Evolutionary conservation across 1,284 basidiomycete species (phyloP).

Genomic region (Trametes polyzona): DNA sequence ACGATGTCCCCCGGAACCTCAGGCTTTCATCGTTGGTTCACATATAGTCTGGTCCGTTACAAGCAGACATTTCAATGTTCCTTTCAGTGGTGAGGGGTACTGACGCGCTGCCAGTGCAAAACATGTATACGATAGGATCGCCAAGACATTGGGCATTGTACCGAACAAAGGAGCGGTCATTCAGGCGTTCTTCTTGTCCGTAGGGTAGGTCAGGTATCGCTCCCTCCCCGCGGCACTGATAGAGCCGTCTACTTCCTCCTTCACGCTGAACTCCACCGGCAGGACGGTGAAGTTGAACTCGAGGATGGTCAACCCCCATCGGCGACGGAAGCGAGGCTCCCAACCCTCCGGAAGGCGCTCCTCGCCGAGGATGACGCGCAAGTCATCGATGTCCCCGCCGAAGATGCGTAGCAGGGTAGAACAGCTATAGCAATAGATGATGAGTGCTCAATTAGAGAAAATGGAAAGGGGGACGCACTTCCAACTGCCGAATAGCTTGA

Average conservation of each 20-base stretch:
- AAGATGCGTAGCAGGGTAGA: slow-evolving; percentile 63
- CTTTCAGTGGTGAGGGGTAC: too few species aligned
- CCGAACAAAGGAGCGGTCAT: neutral
- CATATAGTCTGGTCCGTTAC: too few species aligned
- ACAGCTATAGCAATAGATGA: slow-evolving; percentile 40
- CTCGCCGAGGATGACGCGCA: slow-evolving; percentile 58
- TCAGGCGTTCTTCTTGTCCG: neutral
- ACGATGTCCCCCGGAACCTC: too few species aligned
- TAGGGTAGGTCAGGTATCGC: neutral
- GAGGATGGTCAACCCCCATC: slow-evolving; percentile 59
- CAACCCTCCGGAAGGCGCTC: slow-evolving; percentile 70
- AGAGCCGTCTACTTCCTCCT: slow-evolving; percentile 33
- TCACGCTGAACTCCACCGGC: slow-evolving; percentile 51
- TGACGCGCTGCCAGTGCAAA: too few species aligned
- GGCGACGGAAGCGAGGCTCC: slow-evolving; percentile 59
- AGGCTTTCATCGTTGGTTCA: too few species aligned
- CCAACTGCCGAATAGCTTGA: slow-evolving; percentile 64
- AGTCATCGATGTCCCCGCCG: slow-evolving; percentile 60
- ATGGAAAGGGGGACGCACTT: slow-evolving; percentile 50
- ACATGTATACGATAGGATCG: too few species aligned
- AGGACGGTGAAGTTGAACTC: slow-evolving; percentile 59
- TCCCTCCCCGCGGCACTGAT: slow-evolving; percentile 2
- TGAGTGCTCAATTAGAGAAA: neutral
- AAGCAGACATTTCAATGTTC: neutral
- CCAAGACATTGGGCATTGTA: too few species aligned